These are phyloP conservation scores for Malbranchea cinnamomea DNA, from an alignment of 2,329 filamentous ascomycete genomes.

Conservation along the genomic window DNA sequence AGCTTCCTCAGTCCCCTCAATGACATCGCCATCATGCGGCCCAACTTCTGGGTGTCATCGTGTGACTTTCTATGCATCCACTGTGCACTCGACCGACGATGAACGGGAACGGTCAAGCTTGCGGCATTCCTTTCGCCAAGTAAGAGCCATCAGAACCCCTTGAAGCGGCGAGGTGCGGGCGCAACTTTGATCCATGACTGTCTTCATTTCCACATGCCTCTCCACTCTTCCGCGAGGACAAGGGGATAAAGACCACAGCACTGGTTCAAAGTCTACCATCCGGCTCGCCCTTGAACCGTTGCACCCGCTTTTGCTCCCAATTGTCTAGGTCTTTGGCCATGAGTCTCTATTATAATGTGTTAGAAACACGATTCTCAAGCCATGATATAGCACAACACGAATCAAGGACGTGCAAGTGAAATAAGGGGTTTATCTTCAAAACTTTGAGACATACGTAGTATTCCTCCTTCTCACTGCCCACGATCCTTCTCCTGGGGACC, in stretches of 20 bases:
- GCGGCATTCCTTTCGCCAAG: no score
- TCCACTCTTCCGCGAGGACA: no score
- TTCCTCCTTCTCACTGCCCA: conserved; percentile 31
- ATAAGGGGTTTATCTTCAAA: conserved; percentile 1
- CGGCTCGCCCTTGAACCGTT: conserved; percentile 75
- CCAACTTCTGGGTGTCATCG: no score
- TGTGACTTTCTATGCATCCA: no score
- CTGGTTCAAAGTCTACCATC: conserved; percentile 58
- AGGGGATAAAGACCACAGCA: no score
- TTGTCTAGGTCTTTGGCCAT: conserved; percentile 83
- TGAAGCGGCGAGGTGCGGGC: no score
- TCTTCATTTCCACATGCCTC: conserved; percentile 6
- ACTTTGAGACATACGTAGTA: conserved; percentile 27
- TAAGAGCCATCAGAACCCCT: no score
- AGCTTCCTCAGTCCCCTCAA: no score
- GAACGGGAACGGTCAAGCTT: no score
- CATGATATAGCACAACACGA: neutral
- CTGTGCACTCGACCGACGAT: no score
- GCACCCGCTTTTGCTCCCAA: conserved; percentile 93
- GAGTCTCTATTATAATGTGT: conserved; percentile 41
- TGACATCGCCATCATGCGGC: no score
- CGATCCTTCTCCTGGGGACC: conserved; percentile 28
- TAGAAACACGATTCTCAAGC: conserved; percentile 7
- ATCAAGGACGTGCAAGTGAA: conserved; percentile 1
- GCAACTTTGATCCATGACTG: no score